Evolutionary conservation across 2,329 filamentous ascomycete species (phyloP).

Genomic region (Epichloe scottii): DNA sequence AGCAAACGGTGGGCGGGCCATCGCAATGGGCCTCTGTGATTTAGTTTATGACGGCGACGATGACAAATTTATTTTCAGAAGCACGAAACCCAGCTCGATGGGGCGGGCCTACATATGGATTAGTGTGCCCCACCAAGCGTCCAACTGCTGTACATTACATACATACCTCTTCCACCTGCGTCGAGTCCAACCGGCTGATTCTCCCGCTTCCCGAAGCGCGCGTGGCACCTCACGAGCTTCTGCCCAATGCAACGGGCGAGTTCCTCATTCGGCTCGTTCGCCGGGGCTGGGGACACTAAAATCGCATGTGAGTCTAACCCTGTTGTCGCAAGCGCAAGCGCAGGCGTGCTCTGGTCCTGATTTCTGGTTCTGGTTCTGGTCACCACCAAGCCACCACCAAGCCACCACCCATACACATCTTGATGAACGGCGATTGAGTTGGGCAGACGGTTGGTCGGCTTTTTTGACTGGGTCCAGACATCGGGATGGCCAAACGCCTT

Average conservation of each 20-base stretch:
- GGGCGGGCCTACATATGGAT: too few species aligned
- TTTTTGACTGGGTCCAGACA: not conserved
- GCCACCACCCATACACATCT: not conserved
- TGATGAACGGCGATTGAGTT: too few species aligned
- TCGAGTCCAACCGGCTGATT: not conserved
- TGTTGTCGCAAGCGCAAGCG: not conserved
- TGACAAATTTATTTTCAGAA: not conserved
- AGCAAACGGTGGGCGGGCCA: not conserved
- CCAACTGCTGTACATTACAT: too few species aligned
- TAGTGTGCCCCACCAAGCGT: too few species aligned
- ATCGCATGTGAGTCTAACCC: not conserved
- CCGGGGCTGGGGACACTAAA: constrained; percentile 1
- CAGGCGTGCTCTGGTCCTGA: not conserved
- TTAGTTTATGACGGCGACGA: not conserved
- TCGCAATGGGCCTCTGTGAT: not conserved
- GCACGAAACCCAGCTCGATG: not conserved
- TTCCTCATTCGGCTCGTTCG: constrained; percentile 7
- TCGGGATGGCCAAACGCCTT: not conserved
- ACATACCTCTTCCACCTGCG: not conserved
- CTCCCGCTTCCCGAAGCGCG: constrained; percentile 1
- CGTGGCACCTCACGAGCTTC: not conserved
- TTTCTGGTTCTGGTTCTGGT: not conserved
- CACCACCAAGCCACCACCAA: not conserved
- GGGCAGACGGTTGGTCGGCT: not conserved
- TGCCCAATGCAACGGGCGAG: not conserved